These are phyloP conservation scores for Pulveroboletus ravenelii DNA, from an alignment of 768 basidiomycete genomes.

Conservation along the genomic window DNA sequence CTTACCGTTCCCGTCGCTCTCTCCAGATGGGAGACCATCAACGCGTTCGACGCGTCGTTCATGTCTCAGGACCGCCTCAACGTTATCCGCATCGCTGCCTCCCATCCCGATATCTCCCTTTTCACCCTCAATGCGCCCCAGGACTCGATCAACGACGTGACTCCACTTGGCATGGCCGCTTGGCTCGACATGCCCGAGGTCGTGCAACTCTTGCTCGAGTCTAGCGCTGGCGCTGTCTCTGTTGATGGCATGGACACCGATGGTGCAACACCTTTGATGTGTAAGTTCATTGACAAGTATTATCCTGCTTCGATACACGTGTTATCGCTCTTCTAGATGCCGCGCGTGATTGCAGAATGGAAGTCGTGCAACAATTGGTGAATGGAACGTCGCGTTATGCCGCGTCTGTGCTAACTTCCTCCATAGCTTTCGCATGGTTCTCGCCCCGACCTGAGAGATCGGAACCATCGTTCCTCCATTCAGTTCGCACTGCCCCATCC, in stretches of 20 bases:
- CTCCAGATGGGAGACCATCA: slow-evolving; percentile 60
- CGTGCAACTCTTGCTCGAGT: slow-evolving; percentile 62
- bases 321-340: slow-evolving; percentile 49
- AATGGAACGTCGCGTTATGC: slow-evolving; percentile 21
- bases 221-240: slow-evolving; percentile 54
- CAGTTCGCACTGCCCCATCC: slow-evolving; percentile 65
- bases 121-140: slow-evolving; percentile 74
- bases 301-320: not conserved
- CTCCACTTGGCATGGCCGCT: slow-evolving; percentile 73
- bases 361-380: slow-evolving; percentile 66
- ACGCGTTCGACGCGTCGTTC: slow-evolving; percentile 69
- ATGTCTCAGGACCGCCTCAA: slow-evolving; percentile 53
- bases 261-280: slow-evolving; percentile 81
- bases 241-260: slow-evolving; percentile 73
- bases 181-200: slow-evolving; percentile 64
- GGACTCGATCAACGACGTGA: slow-evolving; percentile 63
- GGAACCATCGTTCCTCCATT: slow-evolving; percentile 65
- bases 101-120: slow-evolving; percentile 56
- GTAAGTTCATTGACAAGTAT: slow-evolving; percentile 40
- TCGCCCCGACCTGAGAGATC: slow-evolving; percentile 67
- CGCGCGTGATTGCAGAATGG: slow-evolving; percentile 63
- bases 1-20: slow-evolving; percentile 1
- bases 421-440: slow-evolving; percentile 57
- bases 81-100: slow-evolving; percentile 51
- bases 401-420: slow-evolving; percentile 7